Conservation (phyloP, 2,329 filamentous ascomycete species). For the Colletotrichum abscissum region DNA sequence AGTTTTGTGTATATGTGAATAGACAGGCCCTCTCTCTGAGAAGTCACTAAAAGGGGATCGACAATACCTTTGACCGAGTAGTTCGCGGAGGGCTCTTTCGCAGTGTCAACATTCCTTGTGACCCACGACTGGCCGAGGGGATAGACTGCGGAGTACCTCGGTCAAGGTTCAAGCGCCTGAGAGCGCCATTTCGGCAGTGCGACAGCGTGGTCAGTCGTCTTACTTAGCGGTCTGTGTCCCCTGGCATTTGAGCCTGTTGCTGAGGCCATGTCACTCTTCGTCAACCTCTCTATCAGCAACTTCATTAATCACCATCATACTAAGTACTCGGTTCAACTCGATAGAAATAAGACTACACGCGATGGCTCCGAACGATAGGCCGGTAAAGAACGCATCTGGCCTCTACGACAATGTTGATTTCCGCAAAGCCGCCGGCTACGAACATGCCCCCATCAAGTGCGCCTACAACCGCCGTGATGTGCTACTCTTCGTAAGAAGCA, state of each 20-base stretch:
- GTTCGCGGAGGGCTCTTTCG: background rate
- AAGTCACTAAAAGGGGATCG: background rate
- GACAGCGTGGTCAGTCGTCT: background rate
- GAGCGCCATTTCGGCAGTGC: background rate
- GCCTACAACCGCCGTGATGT: conserved; percentile 57
- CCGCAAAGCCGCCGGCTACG: conserved; percentile 49
- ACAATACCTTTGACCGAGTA: background rate
- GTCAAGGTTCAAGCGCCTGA: background rate
- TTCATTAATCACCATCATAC: too few relatives aligned
- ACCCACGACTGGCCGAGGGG: background rate
- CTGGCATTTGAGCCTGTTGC: background rate
- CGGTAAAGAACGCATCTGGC: conserved; percentile 49
- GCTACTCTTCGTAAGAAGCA: conserved; percentile 48
- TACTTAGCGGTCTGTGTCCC: background rate
- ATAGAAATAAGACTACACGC: background rate
- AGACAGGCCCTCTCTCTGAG: too few relatives aligned
- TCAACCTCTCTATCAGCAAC: background rate
- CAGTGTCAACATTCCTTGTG: background rate
- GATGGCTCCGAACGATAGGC: conserved; percentile 41
- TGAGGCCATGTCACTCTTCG: background rate
- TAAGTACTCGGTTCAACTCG: background rate
- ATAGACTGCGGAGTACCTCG: conserved; percentile 4
- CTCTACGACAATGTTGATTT: conserved; percentile 56
- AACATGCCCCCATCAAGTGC: conserved; percentile 50
- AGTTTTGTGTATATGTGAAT: background rate